Evolutionary conservation across 805 yeast genomes (phyloP), one percentile per base, ranked within the genome.

Genomic region (Scheffersomyces amazonensis): DNA sequence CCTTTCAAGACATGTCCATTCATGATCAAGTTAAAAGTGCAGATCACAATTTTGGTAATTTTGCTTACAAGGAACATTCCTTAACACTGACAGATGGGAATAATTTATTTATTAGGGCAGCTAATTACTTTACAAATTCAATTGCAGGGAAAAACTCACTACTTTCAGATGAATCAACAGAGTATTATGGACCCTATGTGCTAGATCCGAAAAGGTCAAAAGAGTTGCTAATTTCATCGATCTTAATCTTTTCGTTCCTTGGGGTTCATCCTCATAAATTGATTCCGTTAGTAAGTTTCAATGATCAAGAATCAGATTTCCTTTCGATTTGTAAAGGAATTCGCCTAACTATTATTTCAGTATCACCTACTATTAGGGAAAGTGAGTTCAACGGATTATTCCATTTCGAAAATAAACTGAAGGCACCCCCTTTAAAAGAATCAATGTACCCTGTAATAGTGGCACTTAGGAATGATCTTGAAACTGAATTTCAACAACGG

Each of bases 191-290:
- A 25, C 33, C 16, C 11, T 10, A 20, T 25, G 25, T 27, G 16
- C 8, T 19, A 13, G 13, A 22, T 21, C 11, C 7, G 8, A 15
- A 17, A 12, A 6, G 24, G 5, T 44, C 47, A 0, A 43, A 44
- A 9, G 60, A 53, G 34, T 32, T 57, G 12, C 23, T 41, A 4
- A 29, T 53, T 1, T 50, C 60, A 6, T 45, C 56, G 3, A 44
- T 50, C 23, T 32, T 60, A 8, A 44, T 60, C 15, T 60, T 49
- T 41, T 51, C 66, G 10, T 64, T 50, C 31, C 37, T 62, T 8
- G 63, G 62, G 4, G 40, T 64, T 4, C 67, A 63, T 41, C 64
- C 67, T 3, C 58, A 56, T 34, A 45, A 46, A 16, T 39, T 60
- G 8, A 36, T 56, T 15, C 68, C 69, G 5, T 41, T 66, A 20